phyloP scores from a whole-genome alignment of 1,139 yeast species.

The Kurtzmaniella quercitrusa region DNA sequence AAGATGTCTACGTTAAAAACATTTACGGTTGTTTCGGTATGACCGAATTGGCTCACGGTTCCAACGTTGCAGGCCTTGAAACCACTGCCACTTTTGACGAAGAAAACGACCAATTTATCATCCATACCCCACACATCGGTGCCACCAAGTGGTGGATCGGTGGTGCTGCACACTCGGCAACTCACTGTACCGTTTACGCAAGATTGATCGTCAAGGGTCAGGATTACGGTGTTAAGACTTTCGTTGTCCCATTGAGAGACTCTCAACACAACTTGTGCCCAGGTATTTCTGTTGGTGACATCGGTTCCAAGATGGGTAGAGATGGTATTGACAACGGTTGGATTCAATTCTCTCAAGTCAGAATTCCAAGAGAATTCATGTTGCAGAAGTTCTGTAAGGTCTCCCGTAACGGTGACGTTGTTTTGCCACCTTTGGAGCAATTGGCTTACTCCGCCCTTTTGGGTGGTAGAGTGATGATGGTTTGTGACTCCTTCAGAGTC shows the following conservation, averaged over 20 bases:
- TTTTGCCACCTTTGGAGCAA: conserved; percentile 44
- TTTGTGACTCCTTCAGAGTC: conserved; percentile 41
- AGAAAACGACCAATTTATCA: conserved; percentile 38
- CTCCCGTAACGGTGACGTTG: conserved; percentile 36
- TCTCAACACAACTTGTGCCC: conserved; percentile 41
- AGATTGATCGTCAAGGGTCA: conserved; percentile 40
- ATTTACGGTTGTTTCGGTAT: conserved; percentile 47
- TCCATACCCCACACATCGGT: conserved; percentile 47
- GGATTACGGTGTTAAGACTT: conserved; percentile 49
- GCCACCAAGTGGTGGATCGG: conserved; percentile 55
- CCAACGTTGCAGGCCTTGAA: conserved; percentile 44
- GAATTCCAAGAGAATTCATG: conserved; percentile 46
- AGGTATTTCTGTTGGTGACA: conserved; percentile 43
- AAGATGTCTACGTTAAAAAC: conserved; percentile 32
- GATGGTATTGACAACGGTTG: conserved; percentile 50
- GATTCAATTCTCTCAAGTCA: conserved; percentile 45
- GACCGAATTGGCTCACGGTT: conserved; percentile 50
- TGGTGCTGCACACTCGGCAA: conserved; percentile 50
- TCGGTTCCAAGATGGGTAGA: conserved; percentile 50
- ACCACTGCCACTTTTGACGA: conserved; percentile 44
- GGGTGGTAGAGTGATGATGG: conserved; percentile 46
- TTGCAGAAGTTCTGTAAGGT: conserved; percentile 47
- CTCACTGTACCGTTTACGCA: conserved; percentile 42
- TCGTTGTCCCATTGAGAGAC: conserved; percentile 46
- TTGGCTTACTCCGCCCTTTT: conserved; percentile 44